Percentiles rank a stretch among this genome's conserved stretches.
These are phyloP conservation scores for Angomonas deanei DNA, from an alignment of 208 protist species.

Conservation along the genomic window DNA sequence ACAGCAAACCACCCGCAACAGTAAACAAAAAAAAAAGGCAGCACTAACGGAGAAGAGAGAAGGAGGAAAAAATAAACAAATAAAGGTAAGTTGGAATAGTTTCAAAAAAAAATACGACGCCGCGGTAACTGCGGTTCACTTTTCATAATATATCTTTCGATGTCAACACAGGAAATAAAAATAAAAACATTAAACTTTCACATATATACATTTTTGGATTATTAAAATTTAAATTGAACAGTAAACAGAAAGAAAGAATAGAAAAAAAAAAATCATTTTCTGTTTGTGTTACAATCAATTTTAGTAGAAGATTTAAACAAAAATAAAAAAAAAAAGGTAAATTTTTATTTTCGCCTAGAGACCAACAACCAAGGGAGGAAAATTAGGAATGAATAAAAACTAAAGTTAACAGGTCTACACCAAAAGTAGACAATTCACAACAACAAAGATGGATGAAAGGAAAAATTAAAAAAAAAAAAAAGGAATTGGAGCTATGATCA, in stretches of 20 bases:
- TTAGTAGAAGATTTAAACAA: not conserved
- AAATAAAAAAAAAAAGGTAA: not conserved
- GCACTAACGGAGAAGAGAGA: not conserved
- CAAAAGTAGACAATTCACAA: not conserved
- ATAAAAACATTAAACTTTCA: not conserved
- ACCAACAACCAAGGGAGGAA: not conserved
- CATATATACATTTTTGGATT: not conserved
- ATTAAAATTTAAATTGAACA: not conserved
- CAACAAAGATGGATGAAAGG: not conserved
- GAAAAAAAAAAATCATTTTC: not conserved
- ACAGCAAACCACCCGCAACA: not conserved
- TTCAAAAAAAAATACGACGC: not conserved
- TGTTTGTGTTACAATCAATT: not conserved
- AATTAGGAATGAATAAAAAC: not conserved
- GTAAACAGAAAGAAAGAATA: not conserved
- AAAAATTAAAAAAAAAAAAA: not conserved
- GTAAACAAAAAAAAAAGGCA: slow-evolving; percentile 1
- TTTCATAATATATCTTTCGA: not conserved
- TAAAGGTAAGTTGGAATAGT: not conserved
- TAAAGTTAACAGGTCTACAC: no score
- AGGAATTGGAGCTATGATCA: no score
- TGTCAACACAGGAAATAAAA: no score
- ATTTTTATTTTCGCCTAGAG: no score
- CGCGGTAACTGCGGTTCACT: not conserved
- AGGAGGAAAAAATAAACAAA: not conserved